These are phyloP conservation scores for Penicillium hordei DNA, from an alignment of 2,329 filamentous ascomycete species.

Conservation along the genomic window DNA sequence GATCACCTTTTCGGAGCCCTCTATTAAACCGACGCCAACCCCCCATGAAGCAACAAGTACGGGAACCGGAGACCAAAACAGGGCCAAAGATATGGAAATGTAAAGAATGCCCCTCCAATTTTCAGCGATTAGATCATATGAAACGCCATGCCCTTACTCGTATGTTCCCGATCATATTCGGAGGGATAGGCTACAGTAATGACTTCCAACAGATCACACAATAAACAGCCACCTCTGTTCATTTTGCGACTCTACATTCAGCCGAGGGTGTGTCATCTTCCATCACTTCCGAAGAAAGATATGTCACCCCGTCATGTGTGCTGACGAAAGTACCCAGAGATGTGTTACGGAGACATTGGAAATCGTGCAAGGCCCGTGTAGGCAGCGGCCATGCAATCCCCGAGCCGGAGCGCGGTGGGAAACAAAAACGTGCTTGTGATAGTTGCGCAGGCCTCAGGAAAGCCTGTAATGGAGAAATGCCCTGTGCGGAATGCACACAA, in stretches of 20 bases:
- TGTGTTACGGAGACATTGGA: constrained; percentile 31
- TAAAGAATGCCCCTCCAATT: constrained; percentile 25
- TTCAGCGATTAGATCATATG: constrained; percentile 29
- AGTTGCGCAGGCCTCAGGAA: constrained; percentile 30
- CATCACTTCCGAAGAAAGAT: background rate
- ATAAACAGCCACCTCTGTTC: constrained; percentile 21
- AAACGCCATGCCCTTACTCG: constrained; percentile 29
- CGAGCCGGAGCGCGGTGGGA: constrained; percentile 25
- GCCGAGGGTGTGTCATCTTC: constrained; percentile 25
- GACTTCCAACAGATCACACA: constrained; percentile 20
- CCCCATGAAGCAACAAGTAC: constrained; percentile 13
- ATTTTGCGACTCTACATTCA: constrained; percentile 30
- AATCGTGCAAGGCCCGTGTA: constrained; percentile 27
- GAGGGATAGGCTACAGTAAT: background rate
- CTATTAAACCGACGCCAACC: constrained; percentile 9
- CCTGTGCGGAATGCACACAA: constrained; percentile 26
- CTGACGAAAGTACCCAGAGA: constrained; percentile 17
- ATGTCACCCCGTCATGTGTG: background rate
- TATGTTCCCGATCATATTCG: constrained; percentile 12
- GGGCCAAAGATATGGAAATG: constrained; percentile 24
- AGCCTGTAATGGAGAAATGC: constrained; percentile 25
- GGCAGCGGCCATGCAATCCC: constrained; percentile 23
- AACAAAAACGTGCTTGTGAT: constrained; percentile 33
- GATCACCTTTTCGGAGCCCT: background rate
- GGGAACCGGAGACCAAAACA: background rate